phyloP scores from a whole-genome alignment of 331 rosid genomes.

The Erythrophleum ivorense region DNA sequence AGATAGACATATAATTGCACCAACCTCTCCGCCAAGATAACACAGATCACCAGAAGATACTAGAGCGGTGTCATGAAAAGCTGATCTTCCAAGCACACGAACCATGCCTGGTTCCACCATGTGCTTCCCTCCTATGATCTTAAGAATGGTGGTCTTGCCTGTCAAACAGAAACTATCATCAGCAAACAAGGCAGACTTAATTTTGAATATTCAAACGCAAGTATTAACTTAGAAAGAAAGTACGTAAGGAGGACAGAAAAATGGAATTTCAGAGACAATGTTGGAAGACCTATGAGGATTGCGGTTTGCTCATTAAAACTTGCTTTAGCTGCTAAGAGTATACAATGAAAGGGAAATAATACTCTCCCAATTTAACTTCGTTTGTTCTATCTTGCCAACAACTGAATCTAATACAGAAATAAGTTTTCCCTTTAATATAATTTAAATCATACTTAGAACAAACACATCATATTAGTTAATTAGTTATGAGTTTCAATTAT shows the following conservation, averaged over 20 bases:
- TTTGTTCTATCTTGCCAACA: neutral
- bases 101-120: slow-evolving; percentile 75
- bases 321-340: neutral
- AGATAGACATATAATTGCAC: slow-evolving; percentile 5
- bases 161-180: neutral
- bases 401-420: neutral
- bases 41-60: slow-evolving; percentile 79
- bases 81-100: slow-evolving; percentile 88
- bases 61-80: slow-evolving; percentile 84
- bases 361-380: neutral
- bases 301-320: neutral
- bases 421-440: neutral
- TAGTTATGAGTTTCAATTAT: neutral
- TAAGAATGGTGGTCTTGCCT: slow-evolving; percentile 56
- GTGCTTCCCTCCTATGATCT: slow-evolving; percentile 58
- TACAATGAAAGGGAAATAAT: neutral
- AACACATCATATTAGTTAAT: neutral
- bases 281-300: neutral
- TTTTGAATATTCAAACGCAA: neutral
- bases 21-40: slow-evolving; percentile 91
- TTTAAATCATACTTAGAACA: neutral
- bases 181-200: slow-evolving; percentile 4
- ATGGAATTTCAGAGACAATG: neutral
- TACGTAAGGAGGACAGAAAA: neutral
- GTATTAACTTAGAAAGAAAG: neutral